Percentiles rank a stretch among this genome's conserved stretches.
These are phyloP conservation scores for Ramaria sp. DNA, from an alignment of 768 basidiomycete species.

Conservation along the genomic window DNA sequence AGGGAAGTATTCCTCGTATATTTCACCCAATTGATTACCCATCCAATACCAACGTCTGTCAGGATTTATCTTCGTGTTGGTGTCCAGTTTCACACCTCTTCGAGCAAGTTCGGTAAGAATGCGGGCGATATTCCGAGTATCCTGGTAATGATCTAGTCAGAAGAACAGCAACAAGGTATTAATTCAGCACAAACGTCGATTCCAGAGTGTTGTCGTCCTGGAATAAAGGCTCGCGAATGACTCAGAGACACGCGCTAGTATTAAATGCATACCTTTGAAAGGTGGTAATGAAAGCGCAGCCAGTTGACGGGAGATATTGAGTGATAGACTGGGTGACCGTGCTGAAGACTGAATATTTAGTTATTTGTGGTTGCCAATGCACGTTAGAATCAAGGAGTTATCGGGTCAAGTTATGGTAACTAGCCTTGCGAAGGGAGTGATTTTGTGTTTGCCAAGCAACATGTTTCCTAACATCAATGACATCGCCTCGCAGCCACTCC, in stretches of 20 bases:
- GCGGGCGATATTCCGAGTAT: conserved; percentile 80
- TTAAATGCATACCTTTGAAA: conserved; percentile 50
- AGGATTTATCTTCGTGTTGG: conserved; percentile 62
- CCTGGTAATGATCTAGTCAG: conserved; percentile 32
- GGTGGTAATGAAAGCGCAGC: conserved; percentile 54
- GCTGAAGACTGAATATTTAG: not conserved
- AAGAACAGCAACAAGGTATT: not conserved
- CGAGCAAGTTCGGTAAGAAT: conserved; percentile 71
- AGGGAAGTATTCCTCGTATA: conserved; percentile 36
- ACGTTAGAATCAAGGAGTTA: not conserved
- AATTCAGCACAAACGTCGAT: conserved; percentile 53
- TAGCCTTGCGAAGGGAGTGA: not conserved
- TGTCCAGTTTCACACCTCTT: conserved; percentile 52
- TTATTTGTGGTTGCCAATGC: not conserved
- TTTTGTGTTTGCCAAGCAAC: conserved; percentile 33
- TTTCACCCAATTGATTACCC: conserved; percentile 56
- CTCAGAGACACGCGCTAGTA: not conserved
- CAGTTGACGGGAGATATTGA: conserved; percentile 72
- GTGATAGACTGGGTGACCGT: conserved; percentile 17
- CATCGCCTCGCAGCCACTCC: conserved; percentile 58
- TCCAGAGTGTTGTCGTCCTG: conserved; percentile 63
- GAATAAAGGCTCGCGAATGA: not conserved
- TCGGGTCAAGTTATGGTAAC: not conserved
- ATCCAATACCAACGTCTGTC: conserved; percentile 76
- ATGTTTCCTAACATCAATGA: conserved; percentile 61